Evolutionary conservation across 129 eudicot species (phyloP), one percentile per base, ranked within the genome.

Genomic region (Scalesia atractyloides): DNA sequence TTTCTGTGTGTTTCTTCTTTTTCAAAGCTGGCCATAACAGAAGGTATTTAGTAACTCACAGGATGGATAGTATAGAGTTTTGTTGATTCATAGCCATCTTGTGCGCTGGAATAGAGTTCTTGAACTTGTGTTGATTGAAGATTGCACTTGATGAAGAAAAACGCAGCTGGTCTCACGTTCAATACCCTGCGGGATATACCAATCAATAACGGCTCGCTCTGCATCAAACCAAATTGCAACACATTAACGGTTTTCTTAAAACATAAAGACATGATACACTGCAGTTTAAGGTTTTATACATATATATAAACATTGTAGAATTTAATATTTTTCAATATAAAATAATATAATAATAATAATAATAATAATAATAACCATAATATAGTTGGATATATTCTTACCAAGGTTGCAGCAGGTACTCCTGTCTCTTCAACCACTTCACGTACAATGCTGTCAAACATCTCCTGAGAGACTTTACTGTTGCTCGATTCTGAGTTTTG

Each of bases 381-480:
- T 39, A 39, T 39, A 72, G 11, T 39, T 58, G 48, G 76, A 26
- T 17, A 16, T 44, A 44, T 57, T 61, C 91, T 82, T 70, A 95
- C 99, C 64, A 95, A 86, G 59, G 85, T 73, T 68, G 69, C 74
- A 57, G 85, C 78, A 72, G 97, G 93, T 56, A 86, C 97, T 76
- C 99, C 99, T 58, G 87, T 86, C 85, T 95, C 99, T 88, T 95
- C 99, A 61, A 90, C 99, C 30, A 91, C 96, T 84, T 95, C 98
- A 69, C 89, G 91, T 24, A 84, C 72, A 60, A 95, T 95, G 79
- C 97, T 95, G 70, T 90, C 87, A 78, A 95, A 95, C 99, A 95
- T 90, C 79, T 95, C 97, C 63, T 81, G 83, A 69, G 99, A 82
- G 74, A 90, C 76, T 76, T 72, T 84, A 17, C 37, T 62, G 41